Base-by-base conservation (phyloP, 2,329 filamentous ascomycete genomes). In the Fusarium irregulare region DNA sequence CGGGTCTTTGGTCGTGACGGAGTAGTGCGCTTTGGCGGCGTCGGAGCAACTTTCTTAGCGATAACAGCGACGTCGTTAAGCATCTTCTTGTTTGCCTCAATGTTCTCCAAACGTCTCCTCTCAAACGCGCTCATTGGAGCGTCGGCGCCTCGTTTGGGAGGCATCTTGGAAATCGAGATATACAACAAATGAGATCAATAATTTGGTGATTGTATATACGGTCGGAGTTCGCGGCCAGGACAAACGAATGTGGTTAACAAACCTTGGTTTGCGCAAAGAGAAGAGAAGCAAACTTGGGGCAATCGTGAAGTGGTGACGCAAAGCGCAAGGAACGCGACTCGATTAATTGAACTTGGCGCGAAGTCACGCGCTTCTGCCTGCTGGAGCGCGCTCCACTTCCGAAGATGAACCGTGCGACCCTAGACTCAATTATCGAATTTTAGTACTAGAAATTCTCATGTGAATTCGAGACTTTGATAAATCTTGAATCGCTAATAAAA, bases 71-170 rank as follows among this genome's bases (percentile, higher is more conserved):
- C 87, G 64, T 94, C 91, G 64, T 92, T 92, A 0, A 98, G 81
- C 0, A 97, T 77, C 0, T 91, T 93, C 79, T 95, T 91, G 73
- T 97, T 96, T 56, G 92, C 90, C 0, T 91, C 93, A 42, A 97
- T 97, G 72, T 97, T 97, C 65, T 94, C 93, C 18, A 93, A 87
- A 1, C 94, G 87, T 72, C 93, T 90, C 74, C 91, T 90, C 84
- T 97, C 94, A 80, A 97, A 98, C 41, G 93, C 93, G 80, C 92
- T 97, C 73, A 97, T 83, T 37, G 74, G 86, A 23, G 73, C 76
- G 16, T 79, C 79, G 6, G 14, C 21, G 42, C 84, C 81, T 23
- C 79, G 82, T 18, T 81, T 80, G 3, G 82, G 77, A 3, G 85
- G 79, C 86, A 89, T 62, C 13, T 6, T 47, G 32, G 45, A 20